Conservation (phyloP, 768 basidiomycete species). For the Tephrocybe sp. region DNA sequence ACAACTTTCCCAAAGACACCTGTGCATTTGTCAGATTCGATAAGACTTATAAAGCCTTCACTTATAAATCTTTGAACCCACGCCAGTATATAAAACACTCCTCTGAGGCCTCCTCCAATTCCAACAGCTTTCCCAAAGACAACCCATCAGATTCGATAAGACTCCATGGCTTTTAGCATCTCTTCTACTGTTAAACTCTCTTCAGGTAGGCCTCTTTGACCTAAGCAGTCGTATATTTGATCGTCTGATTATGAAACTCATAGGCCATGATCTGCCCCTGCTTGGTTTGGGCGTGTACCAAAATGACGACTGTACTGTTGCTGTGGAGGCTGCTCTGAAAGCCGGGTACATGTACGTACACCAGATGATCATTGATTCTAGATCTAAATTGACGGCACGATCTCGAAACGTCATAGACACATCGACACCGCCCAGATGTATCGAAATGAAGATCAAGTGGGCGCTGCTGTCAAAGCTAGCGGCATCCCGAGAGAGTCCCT, state of each 20-base stretch:
- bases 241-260: too few relatives aligned
- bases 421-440: constrained; percentile 75
- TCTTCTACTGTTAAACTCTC: constrained; percentile 14
- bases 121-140: too few relatives aligned
- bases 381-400: background rate
- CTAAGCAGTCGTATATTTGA: too few relatives aligned
- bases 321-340: constrained; percentile 61
- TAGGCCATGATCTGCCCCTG: constrained; percentile 57
- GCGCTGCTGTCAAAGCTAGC: constrained; percentile 57
- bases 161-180: background rate
- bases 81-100: too few relatives aligned
- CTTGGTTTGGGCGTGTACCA: constrained; percentile 72
- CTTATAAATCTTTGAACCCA: too few relatives aligned
- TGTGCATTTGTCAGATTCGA: too few relatives aligned
- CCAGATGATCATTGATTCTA: background rate
- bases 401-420: constrained; percentile 48
- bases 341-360: constrained; percentile 56
- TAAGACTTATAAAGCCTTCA: too few relatives aligned
- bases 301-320: constrained; percentile 52
- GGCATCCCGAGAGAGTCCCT: constrained; percentile 56
- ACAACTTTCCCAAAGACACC: too few relatives aligned
- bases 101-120: too few relatives aligned
- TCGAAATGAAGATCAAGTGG: constrained; percentile 61
- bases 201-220: constrained; percentile 10
- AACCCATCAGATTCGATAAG: too few relatives aligned